Evolutionary conservation across 495 filamentous ascomycete genomes (phyloP).

Genomic region (Tuber indicum): DNA sequence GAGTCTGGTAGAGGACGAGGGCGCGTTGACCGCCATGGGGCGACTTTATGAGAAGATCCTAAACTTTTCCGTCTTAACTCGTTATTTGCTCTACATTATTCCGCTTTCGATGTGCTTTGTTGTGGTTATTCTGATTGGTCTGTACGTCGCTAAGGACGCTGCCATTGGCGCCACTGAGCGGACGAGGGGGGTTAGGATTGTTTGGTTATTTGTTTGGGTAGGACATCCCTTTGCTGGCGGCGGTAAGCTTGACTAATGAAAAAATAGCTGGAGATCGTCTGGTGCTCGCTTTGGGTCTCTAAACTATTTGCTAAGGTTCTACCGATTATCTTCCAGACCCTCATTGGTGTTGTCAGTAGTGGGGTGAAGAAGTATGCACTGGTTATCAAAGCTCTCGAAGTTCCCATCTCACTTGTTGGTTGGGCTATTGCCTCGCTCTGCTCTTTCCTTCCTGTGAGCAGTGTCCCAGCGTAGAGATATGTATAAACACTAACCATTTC

Average conservation of each 20-base stretch:
- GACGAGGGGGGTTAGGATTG: slow-evolving; percentile 54
- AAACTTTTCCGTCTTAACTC: slow-evolving; percentile 75
- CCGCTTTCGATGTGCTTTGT: slow-evolving; percentile 71
- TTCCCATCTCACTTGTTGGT: slow-evolving; percentile 77
- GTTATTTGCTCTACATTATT: slow-evolving; percentile 82
- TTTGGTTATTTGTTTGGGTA: slow-evolving; percentile 77
- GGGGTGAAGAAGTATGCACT: slow-evolving; percentile 89
- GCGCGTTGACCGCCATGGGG: slow-evolving; percentile 74
- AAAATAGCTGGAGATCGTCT: slow-evolving; percentile 66
- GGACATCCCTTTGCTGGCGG: slow-evolving; percentile 8
- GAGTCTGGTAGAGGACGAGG: slow-evolving; percentile 53
- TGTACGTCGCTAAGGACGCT: slow-evolving; percentile 48
- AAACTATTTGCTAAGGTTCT: slow-evolving; percentile 74
- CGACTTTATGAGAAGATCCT: slow-evolving; percentile 75
- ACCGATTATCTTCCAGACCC: slow-evolving; percentile 76
- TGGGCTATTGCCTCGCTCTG: slow-evolving; percentile 76
- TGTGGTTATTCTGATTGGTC: slow-evolving; percentile 66
- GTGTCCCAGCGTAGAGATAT: slow-evolving; percentile 25
- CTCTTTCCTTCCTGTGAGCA: slow-evolving; percentile 62
- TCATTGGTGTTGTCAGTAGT: slow-evolving; percentile 81
- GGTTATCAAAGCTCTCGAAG: slow-evolving; percentile 70
- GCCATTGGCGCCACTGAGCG: slow-evolving; percentile 47
- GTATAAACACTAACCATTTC: slow-evolving; percentile 12
- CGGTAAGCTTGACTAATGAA: slow-evolving; percentile 2
- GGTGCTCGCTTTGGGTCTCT: slow-evolving; percentile 78